Base-by-base conservation (phyloP, 164 flowering plant species). In the Pachysandra terminalis region DNA sequence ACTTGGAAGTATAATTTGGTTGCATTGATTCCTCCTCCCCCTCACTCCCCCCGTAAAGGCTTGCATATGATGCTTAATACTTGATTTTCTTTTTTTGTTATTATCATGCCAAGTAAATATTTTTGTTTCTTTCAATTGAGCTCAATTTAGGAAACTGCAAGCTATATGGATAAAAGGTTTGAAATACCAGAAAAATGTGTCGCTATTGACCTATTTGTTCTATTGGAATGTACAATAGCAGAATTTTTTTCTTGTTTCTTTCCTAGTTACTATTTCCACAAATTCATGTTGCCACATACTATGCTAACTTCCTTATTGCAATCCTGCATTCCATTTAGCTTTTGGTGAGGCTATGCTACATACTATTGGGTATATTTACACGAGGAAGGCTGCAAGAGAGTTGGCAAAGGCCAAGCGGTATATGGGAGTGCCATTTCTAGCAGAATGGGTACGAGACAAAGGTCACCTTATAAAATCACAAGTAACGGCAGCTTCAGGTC, bases 311-410 rank as follows among this genome's bases (percentile, higher is more conserved):
- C n/a, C n/a, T n/a, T n/a, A n/a, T n/a, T n/a, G n/a, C n/a, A n/a
- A n/a, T n/a, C n/a, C n/a, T n/a, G n/a, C n/a, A n/a, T n/a, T n/a
- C n/a, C n/a, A 60, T 69, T 45, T 81, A 91, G 98, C 88, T 79
- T 94, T 90, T 81, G 98, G 98, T n/a, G 95, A 90, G 82, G 89
- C 89, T 27, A 90, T 94, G 98, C 85, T 94, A 32, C 96, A 94
- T 64, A 91, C 98, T 0, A 87, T 94, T 72, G 98, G 98, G 27
- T 94, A 94, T 75, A 89, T 94, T 26, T 94, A 94, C 76, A 84
- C 92, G 1, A 87, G 98, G 73, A 84, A 87, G 79, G 93, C 91
- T 74, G 85, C 98, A 63, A 87, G 64, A 74, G 95, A 91, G 74
- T 80, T 94, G 48, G 98, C 96, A 28, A 94, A 85, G 80, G 89